Percentiles rank a stretch among this genome's conserved stretches.
These are phyloP conservation scores for Hypoxylon rickii DNA, from an alignment of 495 filamentous ascomycete species.

Conservation along the genomic window DNA sequence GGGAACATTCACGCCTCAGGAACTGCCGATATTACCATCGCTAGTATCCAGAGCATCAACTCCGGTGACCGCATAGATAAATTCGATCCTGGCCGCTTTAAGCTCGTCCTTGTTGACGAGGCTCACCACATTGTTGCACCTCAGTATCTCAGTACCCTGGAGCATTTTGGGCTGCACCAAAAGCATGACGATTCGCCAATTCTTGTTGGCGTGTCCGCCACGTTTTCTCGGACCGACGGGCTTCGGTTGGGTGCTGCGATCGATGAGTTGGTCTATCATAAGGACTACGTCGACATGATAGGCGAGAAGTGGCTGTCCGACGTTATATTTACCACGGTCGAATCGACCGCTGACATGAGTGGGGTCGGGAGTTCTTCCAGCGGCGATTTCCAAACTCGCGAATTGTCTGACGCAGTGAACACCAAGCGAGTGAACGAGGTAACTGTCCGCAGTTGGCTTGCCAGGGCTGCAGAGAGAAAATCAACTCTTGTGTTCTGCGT, in stretches of 20 bases:
- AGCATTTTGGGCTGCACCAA: conserved; percentile 72
- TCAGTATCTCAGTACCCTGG: conserved; percentile 71
- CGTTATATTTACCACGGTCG: conserved; percentile 90
- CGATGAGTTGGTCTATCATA: conserved; percentile 97
- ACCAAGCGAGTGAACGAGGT: conserved; percentile 76
- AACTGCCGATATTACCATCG: conserved; percentile 87
- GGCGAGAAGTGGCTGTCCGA: conserved; percentile 80
- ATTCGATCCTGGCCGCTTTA: conserved; percentile 80
- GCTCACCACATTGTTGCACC: conserved; percentile 95
- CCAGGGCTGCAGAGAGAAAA: conserved; percentile 69
- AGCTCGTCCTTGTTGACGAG: conserved; percentile 93
- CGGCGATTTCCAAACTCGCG: conserved; percentile 77
- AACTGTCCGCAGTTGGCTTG: conserved; percentile 81
- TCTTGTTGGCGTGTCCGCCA: conserved; percentile 91
- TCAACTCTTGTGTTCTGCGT: conserved; percentile 95
- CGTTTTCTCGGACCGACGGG: conserved; percentile 87
- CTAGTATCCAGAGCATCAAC: conserved; percentile 81
- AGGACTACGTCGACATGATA: conserved; percentile 97
- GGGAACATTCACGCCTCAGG: conserved; percentile 73
- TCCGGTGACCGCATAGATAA: conserved; percentile 76
- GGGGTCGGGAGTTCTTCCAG: conserved; percentile 63
- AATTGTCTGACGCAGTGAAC: conserved; percentile 81
- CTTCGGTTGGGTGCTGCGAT: conserved; percentile 85
- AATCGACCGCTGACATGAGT: conserved; percentile 76
- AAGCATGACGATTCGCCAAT: conserved; percentile 61